phyloP scores from a whole-genome alignment of 352 stramenopile genomes.

The Pythium diclinum region DNA sequence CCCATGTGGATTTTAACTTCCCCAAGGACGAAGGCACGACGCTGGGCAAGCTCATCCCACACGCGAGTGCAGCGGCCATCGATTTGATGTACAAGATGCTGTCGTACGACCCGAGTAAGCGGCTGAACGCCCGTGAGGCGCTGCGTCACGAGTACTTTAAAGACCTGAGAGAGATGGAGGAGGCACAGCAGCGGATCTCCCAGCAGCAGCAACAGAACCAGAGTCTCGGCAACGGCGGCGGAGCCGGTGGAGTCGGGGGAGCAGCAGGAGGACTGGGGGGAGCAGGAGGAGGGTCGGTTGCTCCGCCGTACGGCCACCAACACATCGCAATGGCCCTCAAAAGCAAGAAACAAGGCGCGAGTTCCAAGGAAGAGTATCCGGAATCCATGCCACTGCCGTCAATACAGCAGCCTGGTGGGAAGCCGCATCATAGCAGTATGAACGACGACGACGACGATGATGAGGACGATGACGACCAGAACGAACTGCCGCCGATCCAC shows the following conservation, averaged over 20 bases:
- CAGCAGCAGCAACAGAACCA: constrained; percentile 29
- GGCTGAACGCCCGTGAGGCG: constrained; percentile 87
- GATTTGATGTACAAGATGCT: constrained; percentile 90
- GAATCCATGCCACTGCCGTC: constrained; percentile 54
- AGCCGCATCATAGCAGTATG: constrained; percentile 15
- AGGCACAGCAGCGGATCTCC: constrained; percentile 37
- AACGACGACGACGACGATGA: constrained; percentile 30
- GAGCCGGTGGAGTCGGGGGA: not conserved
- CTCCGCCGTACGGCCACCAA: constrained; percentile 29
- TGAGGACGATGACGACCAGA: constrained; percentile 30
- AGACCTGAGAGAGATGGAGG: constrained; percentile 82
- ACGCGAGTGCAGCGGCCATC: constrained; percentile 80
- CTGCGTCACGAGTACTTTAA: constrained; percentile 89
- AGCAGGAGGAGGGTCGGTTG: not conserved
- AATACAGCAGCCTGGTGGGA: constrained; percentile 33
- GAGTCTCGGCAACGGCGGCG: not conserved
- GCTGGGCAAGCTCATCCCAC: constrained; percentile 86
- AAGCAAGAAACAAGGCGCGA: constrained; percentile 25
- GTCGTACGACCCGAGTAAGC: constrained; percentile 87
- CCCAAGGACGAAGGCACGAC: constrained; percentile 80
- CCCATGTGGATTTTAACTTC: constrained; percentile 94
- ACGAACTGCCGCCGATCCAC: constrained; percentile 55
- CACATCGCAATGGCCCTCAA: constrained; percentile 35
- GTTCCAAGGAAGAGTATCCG: constrained; percentile 42
- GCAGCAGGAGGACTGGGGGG: constrained; percentile 26